A percentile compares a stretch with the other conserved stretches of the same genome.
Conservation (phyloP, 2,329 filamentous ascomycete genomes). For the Nemania sp. region DNA sequence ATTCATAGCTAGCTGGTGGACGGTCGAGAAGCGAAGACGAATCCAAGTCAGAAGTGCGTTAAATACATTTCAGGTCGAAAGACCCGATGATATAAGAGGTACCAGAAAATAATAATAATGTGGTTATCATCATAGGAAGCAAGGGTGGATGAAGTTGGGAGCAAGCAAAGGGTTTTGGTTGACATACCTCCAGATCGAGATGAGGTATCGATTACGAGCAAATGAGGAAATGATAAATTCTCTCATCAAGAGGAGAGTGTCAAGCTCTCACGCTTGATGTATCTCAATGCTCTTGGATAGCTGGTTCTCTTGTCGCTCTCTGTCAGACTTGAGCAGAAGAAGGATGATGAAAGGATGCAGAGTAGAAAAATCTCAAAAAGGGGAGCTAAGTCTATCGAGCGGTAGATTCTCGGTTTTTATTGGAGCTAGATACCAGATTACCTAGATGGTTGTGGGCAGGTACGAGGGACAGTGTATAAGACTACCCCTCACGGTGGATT, state of each 20-base stretch:
- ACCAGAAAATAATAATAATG: slow-evolving; percentile 72
- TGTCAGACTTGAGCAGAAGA: too few relatives aligned
- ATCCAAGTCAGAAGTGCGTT: slow-evolving; percentile 77
- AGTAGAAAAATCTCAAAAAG: background rate
- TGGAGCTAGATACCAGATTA: background rate
- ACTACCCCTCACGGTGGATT: too few relatives aligned
- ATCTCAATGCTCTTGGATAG: background rate
- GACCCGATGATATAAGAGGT: slow-evolving; percentile 91
- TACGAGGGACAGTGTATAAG: too few relatives aligned
- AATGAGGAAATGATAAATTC: background rate
- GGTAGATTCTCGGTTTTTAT: slow-evolving; percentile 25
- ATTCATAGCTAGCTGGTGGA: background rate
- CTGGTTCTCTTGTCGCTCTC: background rate
- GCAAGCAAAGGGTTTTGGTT: slow-evolving; percentile 13
- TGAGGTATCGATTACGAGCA: background rate
- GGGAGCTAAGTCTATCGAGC: too few relatives aligned
- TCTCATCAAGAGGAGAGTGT: background rate
- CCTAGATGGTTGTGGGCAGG: too few relatives aligned
- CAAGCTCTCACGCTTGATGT: background rate
- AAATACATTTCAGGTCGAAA: slow-evolving; percentile 73
- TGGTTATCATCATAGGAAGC: slow-evolving; percentile 72
- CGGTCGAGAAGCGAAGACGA: background rate
- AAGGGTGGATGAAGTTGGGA: slow-evolving; percentile 24
- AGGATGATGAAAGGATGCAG: background rate
- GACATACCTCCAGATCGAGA: slow-evolving; percentile 44